Evolutionary conservation across 352 stramenopile species (phyloP).

Genomic region (Aphanomyces euteiches): DNA sequence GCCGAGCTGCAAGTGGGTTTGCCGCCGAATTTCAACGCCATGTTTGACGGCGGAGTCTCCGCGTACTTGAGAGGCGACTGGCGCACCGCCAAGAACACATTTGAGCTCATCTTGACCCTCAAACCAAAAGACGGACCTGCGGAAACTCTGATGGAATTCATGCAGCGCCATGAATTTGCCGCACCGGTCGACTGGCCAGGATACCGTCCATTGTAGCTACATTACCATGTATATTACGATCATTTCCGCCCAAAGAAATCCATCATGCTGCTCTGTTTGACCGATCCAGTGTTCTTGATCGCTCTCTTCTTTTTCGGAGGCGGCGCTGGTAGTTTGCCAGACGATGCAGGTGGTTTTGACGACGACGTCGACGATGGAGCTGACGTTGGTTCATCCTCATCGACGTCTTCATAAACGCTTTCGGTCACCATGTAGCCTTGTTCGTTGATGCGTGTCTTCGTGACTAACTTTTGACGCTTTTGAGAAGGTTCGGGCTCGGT

Average conservation of each 20-base stretch:
- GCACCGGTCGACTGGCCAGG: constrained; percentile 53
- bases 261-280: constrained; percentile 28
- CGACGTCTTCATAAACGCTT: constrained; percentile 64
- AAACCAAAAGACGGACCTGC: constrained; percentile 55
- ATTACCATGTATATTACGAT: not conserved
- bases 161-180: constrained; percentile 39
- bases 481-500: constrained; percentile 37
- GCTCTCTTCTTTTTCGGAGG: constrained; percentile 28
- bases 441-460: constrained; percentile 74
- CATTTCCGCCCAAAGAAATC: constrained; percentile 30
- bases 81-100: constrained; percentile 39
- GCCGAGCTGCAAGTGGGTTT: constrained; percentile 32
- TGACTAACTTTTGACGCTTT: constrained; percentile 55
- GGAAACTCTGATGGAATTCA: constrained; percentile 58
- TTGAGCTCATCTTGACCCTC: constrained; percentile 60
- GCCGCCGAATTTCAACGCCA: constrained; percentile 45
- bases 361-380: not conserved
- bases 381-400: constrained; percentile 27
- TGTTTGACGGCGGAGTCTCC: constrained; percentile 56
- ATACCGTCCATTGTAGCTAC: constrained; percentile 42
- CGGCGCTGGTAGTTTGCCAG: constrained; percentile 17
- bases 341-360: not conserved
- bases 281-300: constrained; percentile 16
- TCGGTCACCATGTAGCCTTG: constrained; percentile 85
- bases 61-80: constrained; percentile 73